Evolutionary conservation across 345 rosid genomes (phyloP), one percentile per base, ranked within the genome.

Genomic region (Salix suchowensis): DNA sequence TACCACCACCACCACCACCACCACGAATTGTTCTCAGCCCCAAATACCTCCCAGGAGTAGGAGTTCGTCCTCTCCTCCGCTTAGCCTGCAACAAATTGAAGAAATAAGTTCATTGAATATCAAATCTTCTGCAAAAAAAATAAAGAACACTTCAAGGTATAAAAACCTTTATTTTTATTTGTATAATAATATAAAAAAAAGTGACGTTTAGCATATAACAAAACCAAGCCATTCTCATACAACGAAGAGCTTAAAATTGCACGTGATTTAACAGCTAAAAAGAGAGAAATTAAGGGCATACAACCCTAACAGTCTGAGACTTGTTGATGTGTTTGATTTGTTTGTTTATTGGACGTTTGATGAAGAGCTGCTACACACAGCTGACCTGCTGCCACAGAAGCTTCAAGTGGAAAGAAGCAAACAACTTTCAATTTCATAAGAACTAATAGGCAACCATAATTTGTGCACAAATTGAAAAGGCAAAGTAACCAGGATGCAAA

Each of bases 311-410:
- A 77, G 83, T 82, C 88, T 88, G 94, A 85, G 72, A 83, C 80
- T 88, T 79, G 84, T 67, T 81, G 86, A 67, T 81, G 85, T 80
- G 78, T 84, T 89, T 85, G 96, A 82, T 83, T 83, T 79, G 89
- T 89, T 88, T 88, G 97, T 81, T 85, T 72, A 86, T 89, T 83
- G 90, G 78, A 77, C n/a, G 85, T 84, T 88, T 78, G 98, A 74
- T 79, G 96, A 90, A 86, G 98, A 84, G 92, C 93, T 93, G 94
- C 93, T 87, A 87, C 95, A 86, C 87, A 90, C 95, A 92, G 97
- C 94, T 90, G 88, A 89, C 97, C 97, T 93, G 96, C 89, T 91
- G 97, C 83, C 86, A 91, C 88, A 90, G 75, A 90, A 90, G 84
- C 94, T 90, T 88, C 88, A 90, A 87, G 91, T 78, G 89, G 89